Evolutionary conservation across 2,329 filamentous ascomycete genomes (phyloP), one percentile per base, ranked within the genome.

Genomic region (Hypomyces perniciosus): DNA sequence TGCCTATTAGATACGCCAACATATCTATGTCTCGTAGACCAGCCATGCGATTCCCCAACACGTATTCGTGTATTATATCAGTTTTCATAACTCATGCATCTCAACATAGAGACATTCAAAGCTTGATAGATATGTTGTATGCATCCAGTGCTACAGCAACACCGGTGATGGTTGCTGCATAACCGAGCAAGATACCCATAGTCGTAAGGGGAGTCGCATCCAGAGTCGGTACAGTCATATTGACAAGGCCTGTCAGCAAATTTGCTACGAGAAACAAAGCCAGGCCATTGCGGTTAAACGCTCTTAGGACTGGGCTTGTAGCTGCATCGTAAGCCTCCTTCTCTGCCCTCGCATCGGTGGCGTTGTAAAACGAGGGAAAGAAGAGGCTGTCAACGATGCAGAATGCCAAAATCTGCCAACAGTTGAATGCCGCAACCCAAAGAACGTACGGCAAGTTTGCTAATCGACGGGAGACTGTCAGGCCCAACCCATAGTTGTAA

Each of bases 361-460:
- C 78, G 55, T 77, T 81, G 67, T 90, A 81, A 5, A 86, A 78
- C 2, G 76, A 73, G 1, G 89, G 88, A 67, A 96, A 95, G 67
- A 91, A 84, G 3, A 88, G 28, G 3, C 80, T 84, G 66, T 99
- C 92, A 27, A 93, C 78, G 10, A 84, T 65, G 61, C 84, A 90
- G 67, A 92, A 96, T 1, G 85, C 76, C 6, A 88, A 73, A 8
- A 99, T 74, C 65, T 96, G 90, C n/a, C 79, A 76, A 54, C 81
- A 85, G 72, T 97, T 99, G 75, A 93, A 96, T 3, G 89, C 85
- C n/a, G 84, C 79, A 6, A 95, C 86, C 90, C 92, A 97, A 41
- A 96, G 75, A 40, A 97, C 80, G 65, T 99, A 99, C 0, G 93
- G 90, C 55, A 96, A 77, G 62, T 99, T 99, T 7, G 92, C 93